Conservation (phyloP, 1,139 yeast genomes). For the Hemisphaericaspora xylanilytica region DNA sequence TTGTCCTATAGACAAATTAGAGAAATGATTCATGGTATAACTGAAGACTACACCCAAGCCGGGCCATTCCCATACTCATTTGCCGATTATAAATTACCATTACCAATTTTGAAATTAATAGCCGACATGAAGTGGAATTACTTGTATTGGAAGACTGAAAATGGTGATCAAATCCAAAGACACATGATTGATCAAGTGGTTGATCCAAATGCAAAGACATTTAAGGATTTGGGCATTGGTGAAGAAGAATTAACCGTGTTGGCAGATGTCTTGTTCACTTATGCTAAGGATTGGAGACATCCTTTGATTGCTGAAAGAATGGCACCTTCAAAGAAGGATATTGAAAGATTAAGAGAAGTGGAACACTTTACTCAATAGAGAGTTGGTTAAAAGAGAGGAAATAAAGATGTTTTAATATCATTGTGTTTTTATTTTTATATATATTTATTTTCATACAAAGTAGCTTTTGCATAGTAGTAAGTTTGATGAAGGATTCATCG, state of each 20-base stretch:
- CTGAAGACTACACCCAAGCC: slow-evolving; percentile 54
- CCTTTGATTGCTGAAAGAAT: slow-evolving; percentile 51
- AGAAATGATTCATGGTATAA: slow-evolving; percentile 66
- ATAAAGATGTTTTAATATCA: too few species aligned
- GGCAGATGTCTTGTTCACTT: slow-evolving; percentile 66
- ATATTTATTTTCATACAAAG: background rate
- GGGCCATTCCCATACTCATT: slow-evolving; percentile 46
- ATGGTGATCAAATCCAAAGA: slow-evolving; percentile 77
- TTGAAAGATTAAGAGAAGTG: slow-evolving; percentile 44
- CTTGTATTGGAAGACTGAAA: slow-evolving; percentile 68
- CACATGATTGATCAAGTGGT: slow-evolving; percentile 66
- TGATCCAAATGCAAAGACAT: slow-evolving; percentile 62
- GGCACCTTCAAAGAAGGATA: slow-evolving; percentile 42
- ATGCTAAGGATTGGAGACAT: slow-evolving; percentile 57
- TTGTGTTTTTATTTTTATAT: background rate
- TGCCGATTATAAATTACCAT: slow-evolving; percentile 32
- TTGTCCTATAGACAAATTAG: slow-evolving; percentile 65
- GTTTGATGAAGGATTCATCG: too few species aligned
- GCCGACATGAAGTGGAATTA: slow-evolving; percentile 48
- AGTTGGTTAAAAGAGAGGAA: too few species aligned
- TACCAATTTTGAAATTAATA: slow-evolving; percentile 43
- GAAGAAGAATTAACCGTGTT: slow-evolving; percentile 56
- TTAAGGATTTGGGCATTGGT: slow-evolving; percentile 66
- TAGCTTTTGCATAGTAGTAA: too few species aligned
- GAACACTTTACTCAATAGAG: slow-evolving; percentile 37